Evolutionary conservation across 495 filamentous ascomycete species (phyloP).

Genomic region (Xylaria sp.): DNA sequence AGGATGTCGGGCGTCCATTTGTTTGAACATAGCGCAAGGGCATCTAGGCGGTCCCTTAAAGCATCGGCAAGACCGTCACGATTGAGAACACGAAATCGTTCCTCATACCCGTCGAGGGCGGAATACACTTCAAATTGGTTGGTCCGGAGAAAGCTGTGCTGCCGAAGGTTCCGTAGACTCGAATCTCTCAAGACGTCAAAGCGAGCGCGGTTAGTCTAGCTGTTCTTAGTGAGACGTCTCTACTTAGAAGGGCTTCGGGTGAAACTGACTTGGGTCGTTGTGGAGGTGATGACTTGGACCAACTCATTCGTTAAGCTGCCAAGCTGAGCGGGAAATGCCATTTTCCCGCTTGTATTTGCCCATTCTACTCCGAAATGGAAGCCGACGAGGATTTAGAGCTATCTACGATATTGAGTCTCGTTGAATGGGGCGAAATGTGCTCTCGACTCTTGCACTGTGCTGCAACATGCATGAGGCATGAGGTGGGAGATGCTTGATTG

Average conservation of each 20-base stretch:
- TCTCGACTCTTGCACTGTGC: background rate
- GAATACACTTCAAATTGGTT: conserved; percentile 88
- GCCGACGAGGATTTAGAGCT: background rate
- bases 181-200: conserved; percentile 59
- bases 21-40: conserved; percentile 58
- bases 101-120: conserved; percentile 79
- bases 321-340: conserved; percentile 58
- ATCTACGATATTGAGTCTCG: background rate
- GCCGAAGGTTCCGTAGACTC: conserved; percentile 61
- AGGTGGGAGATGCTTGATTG: background rate
- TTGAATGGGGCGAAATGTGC: background rate
- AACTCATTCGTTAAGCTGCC: conserved; percentile 62
- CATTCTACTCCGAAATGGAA: background rate
- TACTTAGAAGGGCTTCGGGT: conserved; percentile 11
- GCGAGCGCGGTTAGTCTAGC: conserved; percentile 49
- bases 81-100: conserved; percentile 83
- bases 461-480: background rate
- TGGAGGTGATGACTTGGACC: conserved; percentile 49
- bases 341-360: conserved; percentile 31
- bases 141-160: conserved; percentile 70
- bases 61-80: conserved; percentile 83
- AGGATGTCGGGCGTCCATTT: conserved; percentile 81
- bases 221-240: conserved; percentile 13
- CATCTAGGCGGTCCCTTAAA: conserved; percentile 66
- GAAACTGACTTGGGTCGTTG: conserved; percentile 39